Evolutionary conservation across 495 filamentous ascomycete species (phyloP), one percentile per base, ranked within the genome.

Genomic region (Cudoniella acicularis): DNA sequence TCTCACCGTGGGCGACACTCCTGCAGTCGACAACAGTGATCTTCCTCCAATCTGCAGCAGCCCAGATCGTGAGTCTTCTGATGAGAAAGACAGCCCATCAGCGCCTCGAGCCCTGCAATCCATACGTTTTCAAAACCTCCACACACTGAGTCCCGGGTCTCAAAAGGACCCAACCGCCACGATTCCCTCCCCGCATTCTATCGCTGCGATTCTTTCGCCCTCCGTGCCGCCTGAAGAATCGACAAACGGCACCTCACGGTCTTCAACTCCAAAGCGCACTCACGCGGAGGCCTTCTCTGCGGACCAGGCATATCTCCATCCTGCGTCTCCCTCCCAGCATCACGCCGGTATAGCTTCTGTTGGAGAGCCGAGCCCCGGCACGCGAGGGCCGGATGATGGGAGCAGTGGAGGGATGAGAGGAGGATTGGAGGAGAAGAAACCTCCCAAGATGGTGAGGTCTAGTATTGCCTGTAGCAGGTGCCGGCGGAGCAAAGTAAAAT

Each of bases 401-500:
- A 49, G 61, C 59, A 43, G 56, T 40, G 61, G 54, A 64, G 57
- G 56, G 60, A 61, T 62, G 49, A 67, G 57, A 64, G 61, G 63
- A 58, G 57, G 64, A 56, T 50, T 65, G 49, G 77, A 79, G 59
- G 67, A 64, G 65, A 79, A 75, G 65, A 80, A 76, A 65, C 74
- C 76, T 36, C 57, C 68, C 43, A 80, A 78, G 66, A 75, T 73
- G 73, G 87, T 91, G 83, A 80, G 89, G 54, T 91, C 88, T 49
- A 89, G 86, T 62, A 91, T 93, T 62, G 89, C 89, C 61, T 93
- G 89, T 71, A 79, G 81, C 58, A 79, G 84, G 51, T 93, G 89
- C 75, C 83, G 89, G 55, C 85, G 87, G 68, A 89, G 85, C 70
- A 93, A 93, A 70, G 87, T 92, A 70, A 93, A 92, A 75, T 83